phyloP scores from a whole-genome alignment of 1,284 basidiomycete species.

The Ganoderma meredithae region DNA sequence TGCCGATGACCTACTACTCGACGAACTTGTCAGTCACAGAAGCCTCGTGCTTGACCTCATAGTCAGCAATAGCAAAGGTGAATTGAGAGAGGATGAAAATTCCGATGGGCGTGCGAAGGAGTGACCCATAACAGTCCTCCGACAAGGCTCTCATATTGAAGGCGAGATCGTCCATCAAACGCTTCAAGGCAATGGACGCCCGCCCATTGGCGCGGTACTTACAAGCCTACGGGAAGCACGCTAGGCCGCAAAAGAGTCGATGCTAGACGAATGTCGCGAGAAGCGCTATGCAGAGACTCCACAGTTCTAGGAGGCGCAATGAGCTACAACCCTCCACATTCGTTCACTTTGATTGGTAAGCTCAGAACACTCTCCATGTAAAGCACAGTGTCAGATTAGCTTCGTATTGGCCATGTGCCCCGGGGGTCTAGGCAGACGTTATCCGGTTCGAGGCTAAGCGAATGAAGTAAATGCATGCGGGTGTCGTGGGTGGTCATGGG shows the following conservation, averaged over 20 bases:
- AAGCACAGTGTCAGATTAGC: not conserved
- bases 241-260: not conserved
- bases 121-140: not conserved
- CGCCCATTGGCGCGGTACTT: not conserved
- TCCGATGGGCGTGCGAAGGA: not conserved
- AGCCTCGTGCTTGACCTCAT: not conserved
- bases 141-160: not conserved
- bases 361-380: not conserved
- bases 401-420: not conserved
- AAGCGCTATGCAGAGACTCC: not conserved
- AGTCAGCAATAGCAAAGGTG: constrained; percentile 1
- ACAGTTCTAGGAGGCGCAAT: too few species aligned
- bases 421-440: not conserved
- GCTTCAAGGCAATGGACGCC: not conserved
- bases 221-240: too few species aligned
- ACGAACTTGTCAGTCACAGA: not conserved
- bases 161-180: not conserved
- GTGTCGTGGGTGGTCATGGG: not conserved
- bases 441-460: not conserved
- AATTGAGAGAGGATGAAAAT: not conserved
- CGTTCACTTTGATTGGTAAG: not conserved
- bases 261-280: not conserved
- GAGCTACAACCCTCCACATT: not conserved
- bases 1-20: not conserved
- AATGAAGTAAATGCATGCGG: not conserved